Conservation (phyloP, 2,329 filamentous ascomycete genomes). For the Clarireedia homoeocarpa region DNA sequence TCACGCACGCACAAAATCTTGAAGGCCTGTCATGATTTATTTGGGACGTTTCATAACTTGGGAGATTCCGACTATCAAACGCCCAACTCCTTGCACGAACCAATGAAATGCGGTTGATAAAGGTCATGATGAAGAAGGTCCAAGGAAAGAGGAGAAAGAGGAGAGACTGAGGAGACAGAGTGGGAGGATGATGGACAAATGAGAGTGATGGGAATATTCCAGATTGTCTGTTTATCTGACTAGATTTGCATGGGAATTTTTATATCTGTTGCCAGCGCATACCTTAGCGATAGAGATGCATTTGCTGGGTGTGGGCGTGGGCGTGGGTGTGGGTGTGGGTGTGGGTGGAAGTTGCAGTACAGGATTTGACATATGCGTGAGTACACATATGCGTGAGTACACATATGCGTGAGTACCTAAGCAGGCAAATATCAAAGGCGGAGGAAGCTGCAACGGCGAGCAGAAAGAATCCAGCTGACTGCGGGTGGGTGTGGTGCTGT, state of each 20-base stretch:
- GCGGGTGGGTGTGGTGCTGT: too few species aligned
- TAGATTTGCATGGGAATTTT: not conserved
- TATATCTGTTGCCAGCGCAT: constrained; percentile 5
- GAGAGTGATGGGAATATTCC: constrained; percentile 1
- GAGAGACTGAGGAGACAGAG: not conserved
- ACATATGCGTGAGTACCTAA: too few species aligned
- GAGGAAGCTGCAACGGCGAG: too few species aligned
- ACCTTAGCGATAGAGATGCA: not conserved
- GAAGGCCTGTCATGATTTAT: not conserved
- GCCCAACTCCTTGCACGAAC: not conserved
- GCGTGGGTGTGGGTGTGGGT: not conserved
- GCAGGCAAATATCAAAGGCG: too few species aligned
- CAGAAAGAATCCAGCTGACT: too few species aligned
- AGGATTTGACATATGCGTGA: too few species aligned
- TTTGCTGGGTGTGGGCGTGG: too few species aligned
- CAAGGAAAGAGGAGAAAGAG: not conserved
- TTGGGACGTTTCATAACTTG: constrained; percentile 4
- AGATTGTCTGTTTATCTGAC: not conserved
- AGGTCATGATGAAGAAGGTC: not conserved
- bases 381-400: too few species aligned
- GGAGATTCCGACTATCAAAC: constrained; percentile 3
- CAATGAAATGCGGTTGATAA: not conserved
- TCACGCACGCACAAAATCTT: not conserved
- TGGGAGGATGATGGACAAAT: not conserved
- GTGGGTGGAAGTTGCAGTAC: not conserved